A percentile compares a stretch with the other conserved stretches of the same genome.
Evolutionary conservation across 2,329 filamentous ascomycete genomes (phyloP).

Genomic region (Leptographium flavum): DNA sequence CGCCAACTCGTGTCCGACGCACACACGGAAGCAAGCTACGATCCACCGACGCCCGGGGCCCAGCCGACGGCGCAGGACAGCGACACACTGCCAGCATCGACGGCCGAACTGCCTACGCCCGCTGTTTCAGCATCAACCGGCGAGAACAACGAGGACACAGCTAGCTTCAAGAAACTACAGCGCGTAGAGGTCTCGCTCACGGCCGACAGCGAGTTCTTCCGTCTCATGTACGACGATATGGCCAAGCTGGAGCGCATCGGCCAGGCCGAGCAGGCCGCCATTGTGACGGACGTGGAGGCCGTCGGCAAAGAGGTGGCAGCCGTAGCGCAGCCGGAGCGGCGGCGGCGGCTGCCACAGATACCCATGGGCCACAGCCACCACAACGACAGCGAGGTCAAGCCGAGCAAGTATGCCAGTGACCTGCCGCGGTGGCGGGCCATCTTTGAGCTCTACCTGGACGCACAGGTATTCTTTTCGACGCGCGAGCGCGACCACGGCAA

Average conservation of each 20-base stretch:
- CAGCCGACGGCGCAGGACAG: background rate
- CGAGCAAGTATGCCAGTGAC: slow-evolving; percentile 30
- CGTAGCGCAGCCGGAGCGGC: slow-evolving; percentile 42
- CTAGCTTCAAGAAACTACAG: slow-evolving; percentile 11
- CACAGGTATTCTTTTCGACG: slow-evolving; percentile 69
- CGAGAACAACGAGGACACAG: background rate
- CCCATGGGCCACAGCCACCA: slow-evolving; percentile 43
- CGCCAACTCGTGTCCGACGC: background rate
- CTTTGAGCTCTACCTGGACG: slow-evolving; percentile 69
- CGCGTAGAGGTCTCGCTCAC: slow-evolving; percentile 61
- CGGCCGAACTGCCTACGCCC: background rate
- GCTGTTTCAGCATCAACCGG: background rate
- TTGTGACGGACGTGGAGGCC: slow-evolving; percentile 47
- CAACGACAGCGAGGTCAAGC: slow-evolving; percentile 29
- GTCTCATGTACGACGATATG: slow-evolving; percentile 58
- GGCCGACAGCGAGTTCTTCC: slow-evolving; percentile 70
- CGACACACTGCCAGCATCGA: background rate
- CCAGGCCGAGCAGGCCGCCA: slow-evolving; percentile 45
- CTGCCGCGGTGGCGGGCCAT: slow-evolving; percentile 66
- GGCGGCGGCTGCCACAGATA: background rate
- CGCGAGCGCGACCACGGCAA: slow-evolving; percentile 53
- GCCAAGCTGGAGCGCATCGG: slow-evolving; percentile 55
- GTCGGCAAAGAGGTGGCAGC: slow-evolving; percentile 51
- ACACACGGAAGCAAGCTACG: background rate
- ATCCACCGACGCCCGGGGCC: background rate